phyloP scores from a whole-genome alignment of 2,329 filamentous ascomycete genomes.

The Bipolaris oryzae region DNA sequence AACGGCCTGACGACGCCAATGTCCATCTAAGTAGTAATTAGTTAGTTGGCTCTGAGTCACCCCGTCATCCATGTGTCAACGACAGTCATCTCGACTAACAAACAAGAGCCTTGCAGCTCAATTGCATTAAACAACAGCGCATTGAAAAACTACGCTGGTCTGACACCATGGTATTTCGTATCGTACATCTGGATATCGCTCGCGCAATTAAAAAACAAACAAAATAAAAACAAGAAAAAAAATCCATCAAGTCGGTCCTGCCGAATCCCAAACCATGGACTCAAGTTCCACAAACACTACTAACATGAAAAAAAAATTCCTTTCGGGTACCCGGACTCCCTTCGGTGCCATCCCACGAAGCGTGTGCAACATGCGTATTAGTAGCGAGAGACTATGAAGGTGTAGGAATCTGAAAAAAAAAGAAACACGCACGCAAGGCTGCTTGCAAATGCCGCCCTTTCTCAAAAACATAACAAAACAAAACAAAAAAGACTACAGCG shows the following conservation, averaged over 20 bases:
- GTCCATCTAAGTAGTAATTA: too few species aligned
- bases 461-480: neutral
- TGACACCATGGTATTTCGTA: constrained; percentile 3
- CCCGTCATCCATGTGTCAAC: too few species aligned
- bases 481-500: neutral
- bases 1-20: neutral
- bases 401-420: neutral
- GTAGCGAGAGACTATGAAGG: constrained; percentile 12
- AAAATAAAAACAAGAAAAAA: constrained; percentile 4
- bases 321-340: constrained; percentile 3
- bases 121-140: neutral
- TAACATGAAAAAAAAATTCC: neutral
- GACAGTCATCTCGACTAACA: neutral
- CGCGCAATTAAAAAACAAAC: constrained; percentile 1
- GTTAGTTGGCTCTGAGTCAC: neutral
- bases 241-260: constrained; percentile 26
- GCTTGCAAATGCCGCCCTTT: neutral
- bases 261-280: constrained; percentile 17
- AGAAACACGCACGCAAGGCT: neutral
- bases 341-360: constrained; percentile 1
- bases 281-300: neutral
- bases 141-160: constrained; percentile 1
- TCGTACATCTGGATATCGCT: constrained; percentile 24
- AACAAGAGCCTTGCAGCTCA: neutral
- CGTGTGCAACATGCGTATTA: constrained; percentile 11